Conservation (phyloP, 2,329 filamentous ascomycete genomes). For the Stachybotrys chartarum region DNA sequence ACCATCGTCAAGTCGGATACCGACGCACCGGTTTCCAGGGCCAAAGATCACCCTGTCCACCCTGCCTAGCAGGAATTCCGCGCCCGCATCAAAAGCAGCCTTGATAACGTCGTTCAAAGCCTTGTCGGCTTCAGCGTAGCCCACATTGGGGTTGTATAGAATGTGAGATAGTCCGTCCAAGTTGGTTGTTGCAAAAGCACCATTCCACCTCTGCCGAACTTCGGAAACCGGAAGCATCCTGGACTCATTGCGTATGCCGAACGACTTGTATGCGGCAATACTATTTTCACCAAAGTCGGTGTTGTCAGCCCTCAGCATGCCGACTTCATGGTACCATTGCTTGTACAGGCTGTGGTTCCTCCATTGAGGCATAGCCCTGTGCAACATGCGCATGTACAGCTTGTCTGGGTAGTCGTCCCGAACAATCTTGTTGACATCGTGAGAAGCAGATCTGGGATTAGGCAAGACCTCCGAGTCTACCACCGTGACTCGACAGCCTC, state of each 20-base stretch:
- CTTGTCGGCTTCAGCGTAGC: constrained; percentile 53
- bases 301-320: constrained; percentile 39
- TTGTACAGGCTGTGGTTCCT: constrained; percentile 41
- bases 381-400: constrained; percentile 32
- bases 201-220: constrained; percentile 46
- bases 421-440: constrained; percentile 39
- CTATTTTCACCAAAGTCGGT: constrained; percentile 37
- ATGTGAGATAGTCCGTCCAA: constrained; percentile 48
- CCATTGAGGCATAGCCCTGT: constrained; percentile 32
- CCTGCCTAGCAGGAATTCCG: constrained; percentile 46
- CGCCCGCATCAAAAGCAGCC: constrained; percentile 42
- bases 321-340: constrained; percentile 47
- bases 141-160: constrained; percentile 50
- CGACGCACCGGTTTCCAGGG: constrained; percentile 35
- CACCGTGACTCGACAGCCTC: constrained; percentile 22
- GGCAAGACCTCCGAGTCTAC: constrained; percentile 27
- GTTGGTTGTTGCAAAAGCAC: constrained; percentile 48
- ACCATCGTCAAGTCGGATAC: constrained; percentile 42
- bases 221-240: constrained; percentile 39
- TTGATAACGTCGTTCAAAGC: constrained; percentile 47
- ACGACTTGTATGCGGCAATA: constrained; percentile 26
- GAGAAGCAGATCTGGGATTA: constrained; percentile 35
- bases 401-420: constrained; percentile 33
- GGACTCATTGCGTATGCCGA: constrained; percentile 31
- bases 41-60: constrained; percentile 40